These are phyloP conservation scores for Ophiosphaerella herpotricha DNA, from an alignment of 2,329 filamentous ascomycete genomes.

Conservation along the genomic window DNA sequence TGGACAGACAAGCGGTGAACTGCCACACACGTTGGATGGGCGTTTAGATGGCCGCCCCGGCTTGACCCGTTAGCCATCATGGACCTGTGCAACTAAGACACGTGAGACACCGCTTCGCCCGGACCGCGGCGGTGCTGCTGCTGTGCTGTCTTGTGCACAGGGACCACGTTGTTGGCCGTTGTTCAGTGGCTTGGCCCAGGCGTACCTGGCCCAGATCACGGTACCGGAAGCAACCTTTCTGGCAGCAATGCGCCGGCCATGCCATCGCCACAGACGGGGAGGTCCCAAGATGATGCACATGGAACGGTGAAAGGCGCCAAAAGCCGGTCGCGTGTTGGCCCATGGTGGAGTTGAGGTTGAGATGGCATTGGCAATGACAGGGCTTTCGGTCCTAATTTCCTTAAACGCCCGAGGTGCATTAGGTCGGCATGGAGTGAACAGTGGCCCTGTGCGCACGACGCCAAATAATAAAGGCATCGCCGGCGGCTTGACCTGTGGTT, in stretches of 20 bases:
- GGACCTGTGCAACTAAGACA: constrained; percentile 23
- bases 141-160: constrained; percentile 37
- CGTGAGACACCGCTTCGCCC: constrained; percentile 31
- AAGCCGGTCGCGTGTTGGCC: constrained; percentile 25
- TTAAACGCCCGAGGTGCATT: constrained; percentile 43
- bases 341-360: constrained; percentile 31
- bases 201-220: constrained; percentile 18
- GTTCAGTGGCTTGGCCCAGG: constrained; percentile 20
- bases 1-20: constrained; percentile 38
- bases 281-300: constrained; percentile 38
- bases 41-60: constrained; percentile 31
- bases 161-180: constrained; percentile 35
- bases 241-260: constrained; percentile 14
- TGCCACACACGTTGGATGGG: constrained; percentile 30
- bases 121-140: constrained; percentile 29
- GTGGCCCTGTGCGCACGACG: constrained; percentile 40
- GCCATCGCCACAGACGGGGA: constrained; percentile 16
- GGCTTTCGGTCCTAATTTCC: constrained; percentile 35
- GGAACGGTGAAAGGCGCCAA: constrained; percentile 43
- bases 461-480: constrained; percentile 27
- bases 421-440: constrained; percentile 34
- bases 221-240: constrained; percentile 1
- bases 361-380: constrained; percentile 16
- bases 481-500: constrained; percentile 19
- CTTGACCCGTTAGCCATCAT: constrained; percentile 33